Evolutionary conservation across 73 alveolate genomes (phyloP), one percentile per base, ranked within the genome.

Genomic region (Paramecium octaurelia): DNA sequence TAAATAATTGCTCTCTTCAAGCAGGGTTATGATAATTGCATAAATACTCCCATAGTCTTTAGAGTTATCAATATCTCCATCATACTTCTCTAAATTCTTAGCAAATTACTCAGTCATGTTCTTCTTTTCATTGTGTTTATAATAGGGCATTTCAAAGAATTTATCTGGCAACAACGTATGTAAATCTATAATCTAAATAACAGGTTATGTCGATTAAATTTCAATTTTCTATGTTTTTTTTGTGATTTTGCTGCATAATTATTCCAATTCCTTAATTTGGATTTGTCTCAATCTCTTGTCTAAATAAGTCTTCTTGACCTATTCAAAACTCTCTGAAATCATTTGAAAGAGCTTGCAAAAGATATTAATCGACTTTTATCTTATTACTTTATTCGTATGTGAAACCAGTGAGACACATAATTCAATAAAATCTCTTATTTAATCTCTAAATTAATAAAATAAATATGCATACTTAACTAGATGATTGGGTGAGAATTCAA

Each of bases 81-180:
- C 57, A 80, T 24, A 80, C 29, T 46, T 80, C 9, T 80, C 91
- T 46, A 80, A 80, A 48, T 80, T 80, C 77, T 23, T 43, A 21
- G 91, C 91, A 80, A 80, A 80, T 44, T 80, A 21, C 11, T 42
- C 91, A 10, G 57, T 40, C 1, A 31, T 80, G 23, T 23, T 27
- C 29, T 80, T 80, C 57, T 43, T 80, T 27, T 80, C 91, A 80
- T 80, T 80, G 9, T 42, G 73, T 23, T 80, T 80, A 80, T 80
- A 80, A 44, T 80, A 80, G 21, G 91, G 91, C 73, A 80, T 31
- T 46, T 80, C 91, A 42, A 80, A 80, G 31, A 80, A 80, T 80
- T 80, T 80, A 48, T 80, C 91, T 40, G 91, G 91, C 46, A 80
- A 80, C 23, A 80, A 42, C 2, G 48, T 34, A 48, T 40, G 70